Evolutionary conservation across 257 asterid species (phyloP).

Genomic region (Solanum verrucosum): DNA sequence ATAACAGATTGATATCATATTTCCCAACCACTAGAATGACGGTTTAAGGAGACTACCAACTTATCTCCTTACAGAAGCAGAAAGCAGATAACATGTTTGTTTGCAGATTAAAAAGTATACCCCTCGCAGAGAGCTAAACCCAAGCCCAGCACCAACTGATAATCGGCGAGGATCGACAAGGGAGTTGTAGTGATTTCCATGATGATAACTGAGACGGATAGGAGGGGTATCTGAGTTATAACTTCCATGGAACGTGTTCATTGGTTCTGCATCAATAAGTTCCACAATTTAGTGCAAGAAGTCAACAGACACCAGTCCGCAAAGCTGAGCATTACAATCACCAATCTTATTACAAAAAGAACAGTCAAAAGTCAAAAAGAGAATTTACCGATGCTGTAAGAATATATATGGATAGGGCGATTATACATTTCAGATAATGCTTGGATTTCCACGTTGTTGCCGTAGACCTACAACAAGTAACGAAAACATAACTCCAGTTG

Average conservation of each 20-base stretch:
- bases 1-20: neutral
- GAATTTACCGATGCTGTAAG: slow-evolving; percentile 77
- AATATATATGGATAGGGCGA: slow-evolving; percentile 94
- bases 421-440: slow-evolving; percentile 92
- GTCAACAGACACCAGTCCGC: neutral
- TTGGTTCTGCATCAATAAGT: slow-evolving; percentile 54
- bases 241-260: slow-evolving; percentile 91
- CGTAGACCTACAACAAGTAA: slow-evolving; percentile 56
- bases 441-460: slow-evolving; percentile 94
- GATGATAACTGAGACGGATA: slow-evolving; percentile 88
- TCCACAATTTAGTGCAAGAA: neutral
- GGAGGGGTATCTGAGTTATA: slow-evolving; percentile 84
- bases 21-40: neutral
- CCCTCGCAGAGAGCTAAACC: slow-evolving; percentile 86
- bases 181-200: slow-evolving; percentile 94
- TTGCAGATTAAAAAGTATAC: slow-evolving; percentile 23
- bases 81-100: neutral
- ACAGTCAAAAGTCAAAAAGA: neutral
- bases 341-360: neutral
- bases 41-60: neutral
- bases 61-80: neutral
- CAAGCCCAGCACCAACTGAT: slow-evolving; percentile 86
- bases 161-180: slow-evolving; percentile 90
- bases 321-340: neutral
- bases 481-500: neutral